Base-by-base conservation (phyloP, 2,329 filamentous ascomycete species). In the Ceratocystis colombiana region DNA sequence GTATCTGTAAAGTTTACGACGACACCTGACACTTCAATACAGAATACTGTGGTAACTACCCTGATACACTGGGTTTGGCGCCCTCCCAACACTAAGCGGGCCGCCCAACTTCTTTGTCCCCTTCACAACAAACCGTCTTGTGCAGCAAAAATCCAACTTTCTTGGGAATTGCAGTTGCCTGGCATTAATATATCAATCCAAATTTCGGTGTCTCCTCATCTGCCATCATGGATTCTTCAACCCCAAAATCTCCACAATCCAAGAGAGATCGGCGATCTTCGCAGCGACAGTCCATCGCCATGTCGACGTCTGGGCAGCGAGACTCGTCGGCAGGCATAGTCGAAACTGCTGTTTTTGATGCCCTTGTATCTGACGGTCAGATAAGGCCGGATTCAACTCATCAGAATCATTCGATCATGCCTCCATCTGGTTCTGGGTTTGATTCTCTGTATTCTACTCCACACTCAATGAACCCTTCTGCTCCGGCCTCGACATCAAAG, bases 351-450 rank as follows among this genome's bases (percentile, higher is more conserved):
- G 67, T 53, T n/a, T 68, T 68, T 20, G 64, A 68, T 4, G 67
- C 67, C 41, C 64, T 68, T n/a, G 62, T 62, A 20, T 64, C 67
- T n/a, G 67, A 68, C 25, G 67, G 64, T n/a, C 62, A 59, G 20
- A 62, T 45, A 50, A 44, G 62, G 17, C 15, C 65, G 3, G 30
- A 57, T n/a, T 30, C 53, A 28, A 30, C 55, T 20, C 55, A n/a
- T 10, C 66, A 64, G 37, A 44, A 46, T 28, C 64, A 53, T 6
- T 50, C 61, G 5, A 45, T 64, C 15, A 22, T 53, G 61, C 61
- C 67, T 28, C 17, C 28, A 53, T 53, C 48, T 5, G 22, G 22
- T 10, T 22, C 17, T 53, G 22, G 48, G 3, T 6, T 53, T 53
- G 48, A 53, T 46, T 30, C 46, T 41, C 10, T 41, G 37, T 15